Evolutionary conservation across 768 basidiomycete species (phyloP).

Genomic region (Galerina sulciceps): DNA sequence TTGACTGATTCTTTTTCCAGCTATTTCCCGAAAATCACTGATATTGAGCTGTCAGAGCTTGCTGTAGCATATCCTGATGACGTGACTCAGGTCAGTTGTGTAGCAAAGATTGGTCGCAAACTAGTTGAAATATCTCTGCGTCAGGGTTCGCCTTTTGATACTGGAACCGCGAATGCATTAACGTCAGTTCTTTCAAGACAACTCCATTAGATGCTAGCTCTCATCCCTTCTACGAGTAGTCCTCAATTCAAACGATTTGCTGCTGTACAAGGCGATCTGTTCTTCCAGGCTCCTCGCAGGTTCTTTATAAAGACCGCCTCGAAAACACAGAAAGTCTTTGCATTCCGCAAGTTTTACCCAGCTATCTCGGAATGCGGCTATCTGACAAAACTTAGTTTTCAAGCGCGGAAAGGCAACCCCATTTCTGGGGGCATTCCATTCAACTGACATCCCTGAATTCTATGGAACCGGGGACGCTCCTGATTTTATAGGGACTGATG

Average conservation of each 20-base stretch:
- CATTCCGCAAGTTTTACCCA: no score
- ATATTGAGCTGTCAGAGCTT: not conserved
- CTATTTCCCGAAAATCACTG: not conserved
- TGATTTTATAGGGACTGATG: constrained; percentile 24
- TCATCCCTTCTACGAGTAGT: constrained; percentile 16
- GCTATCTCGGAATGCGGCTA: no score
- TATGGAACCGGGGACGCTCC: constrained; percentile 12
- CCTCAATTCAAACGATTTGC: constrained; percentile 46
- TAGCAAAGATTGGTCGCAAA: not conserved
- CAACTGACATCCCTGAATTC: constrained; percentile 19
- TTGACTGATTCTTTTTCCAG: not conserved
- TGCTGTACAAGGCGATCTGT: no score
- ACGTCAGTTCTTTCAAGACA: constrained; percentile 17
- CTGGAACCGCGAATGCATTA: constrained; percentile 24
- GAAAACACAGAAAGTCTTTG: no score
- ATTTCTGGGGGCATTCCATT: constrained; percentile 25
- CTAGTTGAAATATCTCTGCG: not conserved
- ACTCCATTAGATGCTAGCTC: not conserved
- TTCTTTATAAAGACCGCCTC: no score
- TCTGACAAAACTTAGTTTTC: constrained; percentile 26
- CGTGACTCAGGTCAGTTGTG: not conserved
- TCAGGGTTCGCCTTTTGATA: constrained; percentile 30
- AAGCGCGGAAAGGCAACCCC: constrained; percentile 32
- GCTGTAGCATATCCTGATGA: not conserved
- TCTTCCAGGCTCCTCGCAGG: no score